Base-by-base conservation (phyloP, 1,284 basidiomycete species). In the Tilletia horrida region DNA sequence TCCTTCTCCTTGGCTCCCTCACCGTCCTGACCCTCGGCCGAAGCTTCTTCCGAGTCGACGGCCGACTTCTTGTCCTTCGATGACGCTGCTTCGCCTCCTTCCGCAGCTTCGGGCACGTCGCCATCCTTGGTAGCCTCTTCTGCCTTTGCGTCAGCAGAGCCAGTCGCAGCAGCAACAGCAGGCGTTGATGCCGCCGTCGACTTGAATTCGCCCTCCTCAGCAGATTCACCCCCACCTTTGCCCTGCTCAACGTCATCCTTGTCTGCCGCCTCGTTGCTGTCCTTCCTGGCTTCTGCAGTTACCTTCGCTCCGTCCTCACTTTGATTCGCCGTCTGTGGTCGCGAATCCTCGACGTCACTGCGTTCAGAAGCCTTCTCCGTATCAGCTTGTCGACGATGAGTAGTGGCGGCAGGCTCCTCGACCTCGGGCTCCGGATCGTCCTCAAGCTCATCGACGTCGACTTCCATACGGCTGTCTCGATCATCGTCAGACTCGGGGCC, bases 1-100 rank as follows among this genome's bases (percentile, higher is more conserved):
- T 29, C 59, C 21, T 65, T 42, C 21, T 66, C 67, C 50, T 47
- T 48, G 7, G 62, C 63, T 42, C 52, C 42, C 13, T 9, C 47
- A 48, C 18, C 47, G 18, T 48, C 47, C 11, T 48, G n/a, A 27
- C 23, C 23, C 50, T 13, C 50, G 13, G 21, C 7, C 50, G 3
- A 7, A 52, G 50, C 50, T 6, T 23, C 50, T 3, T 7, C 35
- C 8, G 7, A 9, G 42, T 64, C 43, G 16, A 9, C 25, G 9
- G 62, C 67, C 11, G 47, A 29, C 11, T 66, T 47, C 29, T 35
- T 65, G 25, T 43, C 42, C 48, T 68, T 52, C 13, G 63, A 65
- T 9, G 64, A 42, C 40, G 52, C 31, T 43, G 21, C 47, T 27
- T 48, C 44, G 4, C 44, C 25, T 18, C 16, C 61, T 16, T 31